Conservation (phyloP, 257 asterid species). For the Schizonepeta tenuifolia region DNA sequence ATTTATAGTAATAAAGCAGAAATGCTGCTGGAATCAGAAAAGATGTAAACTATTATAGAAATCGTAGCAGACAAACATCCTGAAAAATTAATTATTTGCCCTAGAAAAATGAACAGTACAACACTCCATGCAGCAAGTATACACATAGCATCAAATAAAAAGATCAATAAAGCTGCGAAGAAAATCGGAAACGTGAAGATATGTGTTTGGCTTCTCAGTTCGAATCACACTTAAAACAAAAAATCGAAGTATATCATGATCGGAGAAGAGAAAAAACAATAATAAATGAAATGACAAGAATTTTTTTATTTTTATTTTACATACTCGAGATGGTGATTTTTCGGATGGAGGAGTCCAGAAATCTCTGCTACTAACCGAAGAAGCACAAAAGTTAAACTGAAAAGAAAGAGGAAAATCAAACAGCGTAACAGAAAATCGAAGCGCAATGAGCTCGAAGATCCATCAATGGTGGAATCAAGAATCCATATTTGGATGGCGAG, state of each 20-base stretch:
- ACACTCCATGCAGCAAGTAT: constrained; percentile 40
- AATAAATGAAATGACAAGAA: not conserved
- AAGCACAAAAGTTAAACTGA: not conserved
- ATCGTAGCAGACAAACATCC: constrained; percentile 36
- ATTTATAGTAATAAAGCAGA: constrained; percentile 34
- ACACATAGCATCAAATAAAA: not conserved
- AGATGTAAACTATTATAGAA: constrained; percentile 30
- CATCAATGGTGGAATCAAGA: constrained; percentile 1
- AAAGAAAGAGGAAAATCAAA: not conserved
- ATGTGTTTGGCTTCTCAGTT: not conserved
- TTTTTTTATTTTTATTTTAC: too few relatives aligned
- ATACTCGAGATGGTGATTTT: not conserved
- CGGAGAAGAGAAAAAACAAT: not conserved
- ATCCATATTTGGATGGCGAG: not conserved
- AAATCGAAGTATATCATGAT: not conserved
- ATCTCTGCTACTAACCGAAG: not conserved
- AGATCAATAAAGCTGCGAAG: constrained; percentile 33
- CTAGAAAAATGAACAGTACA: constrained; percentile 16
- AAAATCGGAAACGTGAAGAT: constrained; percentile 27
- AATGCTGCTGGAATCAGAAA: constrained; percentile 42
- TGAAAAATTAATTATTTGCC: constrained; percentile 27
- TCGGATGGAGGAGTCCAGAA: not conserved
- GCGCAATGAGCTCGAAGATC: not conserved
- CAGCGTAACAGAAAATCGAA: not conserved
- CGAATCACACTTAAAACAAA: not conserved